phyloP scores from a whole-genome alignment of 495 filamentous ascomycete species.

The Annulohypoxylon stygium region DNA sequence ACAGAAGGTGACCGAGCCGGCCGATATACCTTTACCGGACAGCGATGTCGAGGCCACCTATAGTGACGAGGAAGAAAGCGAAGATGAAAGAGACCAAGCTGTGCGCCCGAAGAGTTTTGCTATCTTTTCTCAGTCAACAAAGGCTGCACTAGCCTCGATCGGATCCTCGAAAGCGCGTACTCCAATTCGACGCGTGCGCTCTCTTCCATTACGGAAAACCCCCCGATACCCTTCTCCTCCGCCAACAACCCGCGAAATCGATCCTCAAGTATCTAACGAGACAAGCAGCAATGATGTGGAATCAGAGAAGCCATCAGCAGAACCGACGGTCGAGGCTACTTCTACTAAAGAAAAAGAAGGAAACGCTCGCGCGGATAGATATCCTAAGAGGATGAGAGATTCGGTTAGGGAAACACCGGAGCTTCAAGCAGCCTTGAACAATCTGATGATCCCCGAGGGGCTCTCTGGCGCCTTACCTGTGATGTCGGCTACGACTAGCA shows the following conservation, averaged over 20 bases:
- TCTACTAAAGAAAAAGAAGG: constrained; percentile 18
- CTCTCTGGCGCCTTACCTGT: constrained; percentile 35
- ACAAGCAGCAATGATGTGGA: constrained; percentile 5
- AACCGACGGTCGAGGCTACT: not conserved
- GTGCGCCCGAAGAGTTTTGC: constrained; percentile 67
- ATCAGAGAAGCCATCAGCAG: not conserved
- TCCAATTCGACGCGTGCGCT: constrained; percentile 39
- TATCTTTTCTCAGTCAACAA: constrained; percentile 34
- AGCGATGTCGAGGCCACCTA: constrained; percentile 73
- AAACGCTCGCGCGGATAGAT: not conserved
- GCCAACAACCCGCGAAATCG: constrained; percentile 43
- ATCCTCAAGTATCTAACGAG: not conserved
- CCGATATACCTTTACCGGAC: constrained; percentile 69
- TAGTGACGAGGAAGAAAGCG: constrained; percentile 70
- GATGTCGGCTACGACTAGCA: constrained; percentile 23
- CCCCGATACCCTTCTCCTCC: constrained; percentile 67
- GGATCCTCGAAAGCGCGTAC: constrained; percentile 19
- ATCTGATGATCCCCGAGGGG: constrained; percentile 34
- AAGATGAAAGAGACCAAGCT: constrained; percentile 59
- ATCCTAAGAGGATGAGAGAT: not conserved
- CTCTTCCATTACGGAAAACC: constrained; percentile 61
- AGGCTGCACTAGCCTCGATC: constrained; percentile 4
- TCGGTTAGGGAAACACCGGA: constrained; percentile 13
- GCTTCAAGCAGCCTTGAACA: constrained; percentile 3
- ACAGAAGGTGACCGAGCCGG: constrained; percentile 68